A percentile compares a stretch with the other conserved stretches of the same genome.
These are phyloP conservation scores for Paspalum notatum DNA, from an alignment of 176 grass and related monocot species.

Conservation along the genomic window DNA sequence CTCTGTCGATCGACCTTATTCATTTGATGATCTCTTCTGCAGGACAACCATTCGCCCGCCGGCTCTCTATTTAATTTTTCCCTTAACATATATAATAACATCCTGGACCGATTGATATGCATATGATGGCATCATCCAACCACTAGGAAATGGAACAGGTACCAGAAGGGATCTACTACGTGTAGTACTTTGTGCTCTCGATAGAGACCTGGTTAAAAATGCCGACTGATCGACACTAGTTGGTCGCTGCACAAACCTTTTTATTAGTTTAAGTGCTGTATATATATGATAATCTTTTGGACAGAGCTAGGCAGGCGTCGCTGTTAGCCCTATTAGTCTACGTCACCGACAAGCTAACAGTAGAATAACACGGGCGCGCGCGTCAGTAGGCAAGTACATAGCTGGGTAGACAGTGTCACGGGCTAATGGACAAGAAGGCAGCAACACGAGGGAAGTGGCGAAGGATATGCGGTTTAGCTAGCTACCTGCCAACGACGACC, in stretches of 20 bases:
- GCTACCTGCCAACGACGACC: constrained; percentile 27
- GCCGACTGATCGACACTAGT: too few relatives aligned
- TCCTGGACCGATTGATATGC: not conserved
- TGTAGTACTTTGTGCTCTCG: too few relatives aligned
- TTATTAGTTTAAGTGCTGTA: too few relatives aligned
- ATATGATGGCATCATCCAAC: not conserved
- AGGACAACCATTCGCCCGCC: not conserved
- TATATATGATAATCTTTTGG: too few relatives aligned
- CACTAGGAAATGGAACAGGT: not conserved
- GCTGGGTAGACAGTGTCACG: constrained; percentile 26
- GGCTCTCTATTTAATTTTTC: not conserved
- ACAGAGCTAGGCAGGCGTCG: too few relatives aligned
- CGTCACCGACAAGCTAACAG: constrained; percentile 28
- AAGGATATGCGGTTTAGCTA: constrained; percentile 37
- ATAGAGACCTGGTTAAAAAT: too few relatives aligned
- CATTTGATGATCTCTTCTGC: constrained; percentile 4
- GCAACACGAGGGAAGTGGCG: constrained; percentile 44
- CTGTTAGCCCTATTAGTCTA: not conserved
- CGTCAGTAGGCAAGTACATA: not conserved
- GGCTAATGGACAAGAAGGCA: constrained; percentile 44
- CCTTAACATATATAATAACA: not conserved
- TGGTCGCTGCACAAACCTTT: too few relatives aligned
- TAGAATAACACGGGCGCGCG: not conserved
- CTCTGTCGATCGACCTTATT: constrained; percentile 11
- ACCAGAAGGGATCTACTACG: too few relatives aligned